A percentile compares a stretch with the other conserved stretches of the same genome.
These are phyloP conservation scores for Tetrapisispora fleetii DNA, from an alignment of 805 yeast genomes.

Conservation along the genomic window DNA sequence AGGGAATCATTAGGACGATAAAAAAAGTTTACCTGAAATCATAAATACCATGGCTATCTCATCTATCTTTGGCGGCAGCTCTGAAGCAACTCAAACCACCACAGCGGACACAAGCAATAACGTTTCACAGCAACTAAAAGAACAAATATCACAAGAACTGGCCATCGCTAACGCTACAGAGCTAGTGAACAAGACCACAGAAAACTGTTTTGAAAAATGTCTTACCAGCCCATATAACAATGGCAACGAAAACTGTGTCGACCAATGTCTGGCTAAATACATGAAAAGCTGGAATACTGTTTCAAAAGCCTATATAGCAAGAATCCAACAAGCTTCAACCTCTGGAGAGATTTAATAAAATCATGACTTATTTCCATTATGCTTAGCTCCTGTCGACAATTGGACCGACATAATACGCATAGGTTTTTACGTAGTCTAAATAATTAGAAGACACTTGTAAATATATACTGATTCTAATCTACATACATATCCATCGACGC, in stretches of 20 bases:
- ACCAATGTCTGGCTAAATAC: constrained; percentile 74
- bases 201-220: constrained; percentile 79
- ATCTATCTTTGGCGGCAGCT: constrained; percentile 24
- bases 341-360: constrained; percentile 22
- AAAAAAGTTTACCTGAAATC: too few relatives aligned
- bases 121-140: constrained; percentile 53
- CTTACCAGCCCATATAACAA: constrained; percentile 48
- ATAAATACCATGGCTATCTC: constrained; percentile 18
- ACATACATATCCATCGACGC: too few relatives aligned
- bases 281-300: constrained; percentile 86
- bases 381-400: neutral
- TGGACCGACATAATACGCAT: too few relatives aligned
- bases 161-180: constrained; percentile 90
- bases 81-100: constrained; percentile 17
- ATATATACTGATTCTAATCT: too few relatives aligned
- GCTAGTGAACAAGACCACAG: constrained; percentile 73
- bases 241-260: constrained; percentile 57
- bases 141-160: constrained; percentile 67
- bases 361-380: neutral
- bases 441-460: neutral
- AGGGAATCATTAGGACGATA: too few relatives aligned
- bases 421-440: neutral
- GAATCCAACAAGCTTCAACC: constrained; percentile 51
- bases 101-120: constrained; percentile 29
- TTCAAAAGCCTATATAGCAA: constrained; percentile 62